Base-by-base conservation (phyloP, 2,329 filamentous ascomycete genomes). In the Cladosporium velox region DNA sequence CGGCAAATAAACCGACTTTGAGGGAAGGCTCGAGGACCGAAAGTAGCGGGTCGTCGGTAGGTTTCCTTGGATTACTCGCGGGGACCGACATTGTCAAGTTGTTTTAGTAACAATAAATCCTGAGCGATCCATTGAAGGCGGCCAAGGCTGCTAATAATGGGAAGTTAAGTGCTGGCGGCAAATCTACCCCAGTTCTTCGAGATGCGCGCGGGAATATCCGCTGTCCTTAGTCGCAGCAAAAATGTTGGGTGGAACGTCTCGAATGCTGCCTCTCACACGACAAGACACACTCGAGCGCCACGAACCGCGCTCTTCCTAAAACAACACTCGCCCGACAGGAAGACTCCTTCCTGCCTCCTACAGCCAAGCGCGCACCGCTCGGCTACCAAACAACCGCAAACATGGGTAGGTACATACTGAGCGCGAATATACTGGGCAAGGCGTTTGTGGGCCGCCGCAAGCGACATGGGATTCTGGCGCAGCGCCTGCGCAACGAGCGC, bases 371-470 rank as follows among this genome's bases (percentile, higher is more conserved):
- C 60, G 59, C 51, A 66, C 52, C 54, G 52, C 63, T 38, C 63
- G 63, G 57, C 54, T 52, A 35, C 63, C 21, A 28, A 44, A 38
- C 30, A 52, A 73, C 81, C 82, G 84, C 86, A 87, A 88, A 86
- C 85, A 89, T 89, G 81, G 80, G 81, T 83, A 78, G 65, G 81
- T 71, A 67, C 64, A 51, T 21, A 52, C 34, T 49, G 30, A 26
- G 64, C 64, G 64, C 64, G 64, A 60, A 38, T 41, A 52, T 47
- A 35, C 52, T 49, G n/a, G 26, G 34, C 30, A 51, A 12, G 54
- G 57, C 57, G 32, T 32, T 44, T 47, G 44, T 38, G 54, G 44
- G 55, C 34, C 41, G 64, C 24, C 47, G 52, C n/a, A 34, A 34
- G 44, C 32, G 38, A 54, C 12, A 65, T 59, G 47, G 60, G 60